Percentiles rank a stretch among this genome's conserved stretches.
These are phyloP conservation scores for Rosa chinensis DNA, from an alignment of 306 rosid species.

Conservation along the genomic window DNA sequence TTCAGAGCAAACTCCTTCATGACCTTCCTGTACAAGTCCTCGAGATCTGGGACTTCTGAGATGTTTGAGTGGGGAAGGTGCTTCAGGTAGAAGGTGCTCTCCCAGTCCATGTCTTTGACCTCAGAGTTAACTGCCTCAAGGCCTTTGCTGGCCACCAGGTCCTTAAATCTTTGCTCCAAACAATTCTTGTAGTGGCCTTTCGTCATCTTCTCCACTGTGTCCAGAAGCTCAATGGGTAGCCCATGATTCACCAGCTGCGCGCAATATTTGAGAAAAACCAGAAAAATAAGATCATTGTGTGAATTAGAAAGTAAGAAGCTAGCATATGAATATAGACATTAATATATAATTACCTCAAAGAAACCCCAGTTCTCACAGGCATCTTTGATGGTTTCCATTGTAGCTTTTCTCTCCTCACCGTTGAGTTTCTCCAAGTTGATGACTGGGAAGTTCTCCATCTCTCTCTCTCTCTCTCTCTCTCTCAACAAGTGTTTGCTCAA, in stretches of 20 bases:
- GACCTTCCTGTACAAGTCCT: slow-evolving; percentile 61
- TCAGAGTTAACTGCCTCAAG: slow-evolving; percentile 56
- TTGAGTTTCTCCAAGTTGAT: slow-evolving; percentile 67
- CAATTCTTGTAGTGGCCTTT: slow-evolving; percentile 73
- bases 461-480: slow-evolving; percentile 20
- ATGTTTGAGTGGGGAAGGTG: slow-evolving; percentile 80
- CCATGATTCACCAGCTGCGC: slow-evolving; percentile 70
- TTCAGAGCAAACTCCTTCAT: slow-evolving; percentile 79
- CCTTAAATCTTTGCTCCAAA: slow-evolving; percentile 74
- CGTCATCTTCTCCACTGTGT: slow-evolving; percentile 70
- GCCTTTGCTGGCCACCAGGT: slow-evolving; percentile 54
- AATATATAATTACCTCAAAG: slow-evolving; percentile 74
- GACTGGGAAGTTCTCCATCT: slow-evolving; percentile 72
- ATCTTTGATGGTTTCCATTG: slow-evolving; percentile 70
- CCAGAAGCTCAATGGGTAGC: slow-evolving; percentile 60
- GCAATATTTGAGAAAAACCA: slow-evolving; percentile 15
- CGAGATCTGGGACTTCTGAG: slow-evolving; percentile 63
- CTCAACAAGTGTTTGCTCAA: slow-evolving; percentile 16
- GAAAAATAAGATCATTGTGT: neutral
- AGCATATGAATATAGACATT: neutral
- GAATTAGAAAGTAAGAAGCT: neutral
- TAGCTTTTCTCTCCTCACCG: slow-evolving; percentile 57
- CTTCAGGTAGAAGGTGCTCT: slow-evolving; percentile 68
- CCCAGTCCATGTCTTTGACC: slow-evolving; percentile 86
- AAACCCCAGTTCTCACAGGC: slow-evolving; percentile 98